Base-by-base conservation (phyloP, 768 basidiomycete genomes). In the Multifurca ochricompacta region DNA sequence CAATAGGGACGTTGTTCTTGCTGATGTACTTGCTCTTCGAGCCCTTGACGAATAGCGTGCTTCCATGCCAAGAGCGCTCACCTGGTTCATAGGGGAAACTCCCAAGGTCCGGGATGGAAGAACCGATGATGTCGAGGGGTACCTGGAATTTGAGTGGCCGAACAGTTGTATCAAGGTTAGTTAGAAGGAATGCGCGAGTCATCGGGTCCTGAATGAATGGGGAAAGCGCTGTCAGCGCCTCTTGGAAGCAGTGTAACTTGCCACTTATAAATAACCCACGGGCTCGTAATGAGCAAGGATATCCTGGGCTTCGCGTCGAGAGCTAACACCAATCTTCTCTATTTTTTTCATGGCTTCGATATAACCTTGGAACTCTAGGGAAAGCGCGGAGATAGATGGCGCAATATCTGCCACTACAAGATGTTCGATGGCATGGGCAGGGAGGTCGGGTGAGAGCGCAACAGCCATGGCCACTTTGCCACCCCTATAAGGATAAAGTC, bases 371-470 rank as follows among this genome's bases (percentile, higher is more conserved):
- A 89, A 91, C 58, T 91, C 89, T 6, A 71, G 60, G 0, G 76
- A 91, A 58, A 77, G 74, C 53, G 61, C 71, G 55, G 74, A 77
- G 48, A 73, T 73, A 4, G 81, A 74, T 2, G 93, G 92, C 0
- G 89, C 77, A 56, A 95, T 91, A 68, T 96, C 93, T 14, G 80
- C 87, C 4, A 89, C 77, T 53, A 92, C 79, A 14, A 90, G 77
- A 39, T 79, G 68, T 11, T 75, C 69, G 5, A 87, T 67, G 3
- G 76, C 63, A 23, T 71, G 63, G 4, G 65, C 32, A 0, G 76
- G 74, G 1, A 76, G 71, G 6, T 71, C 66, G 5, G 75, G 67
- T 51, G 66, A 76, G 16, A 83, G 74, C 1, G 87, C 86, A 14
- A 84, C 70, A 1, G 81, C 64, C 85, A 89, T 87, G 0, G 85